Evolutionary conservation across 148 eudicot genomes (phyloP), one percentile per base, ranked within the genome.

Genomic region (Arbutus unedo): DNA sequence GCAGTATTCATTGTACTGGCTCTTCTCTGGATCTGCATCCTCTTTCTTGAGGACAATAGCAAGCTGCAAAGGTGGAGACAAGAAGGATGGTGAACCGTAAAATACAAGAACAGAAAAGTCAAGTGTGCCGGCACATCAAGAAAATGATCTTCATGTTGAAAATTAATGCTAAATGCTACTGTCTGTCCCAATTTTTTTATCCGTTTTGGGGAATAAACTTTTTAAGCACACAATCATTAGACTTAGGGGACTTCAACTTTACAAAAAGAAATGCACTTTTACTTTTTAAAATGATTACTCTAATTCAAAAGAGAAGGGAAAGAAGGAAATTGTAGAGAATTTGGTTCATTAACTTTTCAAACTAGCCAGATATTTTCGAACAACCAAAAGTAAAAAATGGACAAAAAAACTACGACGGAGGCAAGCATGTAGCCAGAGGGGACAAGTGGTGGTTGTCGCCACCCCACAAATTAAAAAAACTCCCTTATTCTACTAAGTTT

Each of bases 41-140:
- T 94, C 94, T 85, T 92, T 93, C 85, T 85, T 85, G 41, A 96
- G 92, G 43, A 87, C 85, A 82, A 96, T 92, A 7, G 93, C 90
- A 71, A 96, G 92, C 99, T 96, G 86, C 85, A 83, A 80, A 72
- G 18, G 74, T 53, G 68, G 78, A 64, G 64, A 68, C 57, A 82
- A 74, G 83, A 41, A 16, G 18, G 45, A 73, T 47, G 5, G 76
- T 21, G 57, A 70, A 81, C 67, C 13, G 13, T 11, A 19, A 66
- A 62, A 43, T 76, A 54, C 80, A 76, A 51, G 31, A 71, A 76
- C 41, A 75, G 8, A 57, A 38, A 70, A 79, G 55, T 38, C 48
- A 48, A 73, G 51, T 18, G 18, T 73, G 25, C 5, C 14, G 38
- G 45, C 74, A 77, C 51, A 44, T n/a, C 67, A 49, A 14, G 77